phyloP scores from a whole-genome alignment of 1,139 yeast genomes.

The Taphrina flavorubra region DNA sequence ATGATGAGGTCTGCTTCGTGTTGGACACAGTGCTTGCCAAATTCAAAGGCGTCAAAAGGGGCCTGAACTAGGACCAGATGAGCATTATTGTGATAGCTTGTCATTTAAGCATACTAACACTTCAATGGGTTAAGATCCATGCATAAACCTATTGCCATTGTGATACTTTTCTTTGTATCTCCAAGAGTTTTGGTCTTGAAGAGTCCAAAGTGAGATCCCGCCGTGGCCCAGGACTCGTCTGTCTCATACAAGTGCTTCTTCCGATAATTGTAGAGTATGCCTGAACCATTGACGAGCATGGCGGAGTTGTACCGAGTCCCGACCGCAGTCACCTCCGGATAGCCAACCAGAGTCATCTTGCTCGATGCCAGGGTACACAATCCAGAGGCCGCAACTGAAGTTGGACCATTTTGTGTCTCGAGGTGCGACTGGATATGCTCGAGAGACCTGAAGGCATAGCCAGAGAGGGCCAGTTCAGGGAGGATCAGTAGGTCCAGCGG shows the following conservation, averaged over 20 bases:
- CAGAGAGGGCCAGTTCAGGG: constrained; percentile 86
- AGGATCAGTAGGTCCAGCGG: constrained; percentile 60
- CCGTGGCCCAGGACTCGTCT: constrained; percentile 80
- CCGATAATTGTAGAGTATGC: constrained; percentile 72
- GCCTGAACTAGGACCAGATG: constrained; percentile 49
- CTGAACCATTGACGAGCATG: constrained; percentile 64
- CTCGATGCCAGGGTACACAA: constrained; percentile 63
- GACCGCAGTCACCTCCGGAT: constrained; percentile 63
- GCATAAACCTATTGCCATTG: constrained; percentile 79
- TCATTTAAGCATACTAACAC: constrained; percentile 57
- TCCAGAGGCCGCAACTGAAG: constrained; percentile 59
- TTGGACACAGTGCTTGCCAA: constrained; percentile 60
- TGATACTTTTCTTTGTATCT: constrained; percentile 47
- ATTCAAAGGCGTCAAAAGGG: constrained; percentile 76
- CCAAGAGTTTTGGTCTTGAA: constrained; percentile 40
- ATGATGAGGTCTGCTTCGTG: constrained; percentile 63
- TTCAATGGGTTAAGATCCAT: constrained; percentile 92
- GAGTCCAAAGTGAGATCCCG: constrained; percentile 59
- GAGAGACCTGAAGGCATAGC: constrained; percentile 69
- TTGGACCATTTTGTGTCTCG: constrained; percentile 56
- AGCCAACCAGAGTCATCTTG: constrained; percentile 73
- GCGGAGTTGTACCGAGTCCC: constrained; percentile 67
- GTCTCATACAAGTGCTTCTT: constrained; percentile 79
- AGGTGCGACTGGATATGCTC: constrained; percentile 66
- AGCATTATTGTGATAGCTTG: background rate